Evolutionary conservation across 345 rosid genomes (phyloP), one percentile per base, ranked within the genome.

Genomic region (Sonneratia caseolaris): DNA sequence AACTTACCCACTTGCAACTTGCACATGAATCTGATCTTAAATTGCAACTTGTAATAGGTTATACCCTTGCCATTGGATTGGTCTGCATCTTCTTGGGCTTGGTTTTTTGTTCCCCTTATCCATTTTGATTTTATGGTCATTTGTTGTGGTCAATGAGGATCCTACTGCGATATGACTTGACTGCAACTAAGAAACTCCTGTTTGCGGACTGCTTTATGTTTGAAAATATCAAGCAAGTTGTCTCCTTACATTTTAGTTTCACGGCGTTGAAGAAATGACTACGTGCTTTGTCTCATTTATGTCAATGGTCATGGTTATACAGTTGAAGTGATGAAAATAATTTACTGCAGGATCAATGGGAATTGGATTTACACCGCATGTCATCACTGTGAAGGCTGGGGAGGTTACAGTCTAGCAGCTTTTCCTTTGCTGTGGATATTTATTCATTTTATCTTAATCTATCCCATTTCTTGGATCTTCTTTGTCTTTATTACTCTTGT

Each of bases 381-480:
- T 88, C 66, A 84, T 88, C 74, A 82, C 80, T 69, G 87, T 88
- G 56, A 86, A 88, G 77, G 80, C 85, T 36, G 93, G 93, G 79
- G 93, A 88, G 93, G 93, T 88, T 27, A 78, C 37, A 27, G 35
- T 71, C 71, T 69, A 19, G 59, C 27, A 62, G 38, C 24, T 72
- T 43, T 27, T 13, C 18, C 36, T 15, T 1, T 7, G 5, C 7
- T 6, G 35, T 57, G 14, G 64, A 57, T 27, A 27, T 27, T 57
- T 21, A 8, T n/a, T 53, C 57, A 12, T 18, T 18, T 53, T 53
- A 7, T 57, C 35, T 10, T 57, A 57, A 57, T 53, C 3, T 53
- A 53, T 53, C 57, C 32, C 7, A 10, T n/a, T 57, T 57, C 13
- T n/a, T 1, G 32, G 11, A 3, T 57, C 64, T n/a, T 7, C 15